Evolutionary conservation across 768 basidiomycete genomes (phyloP).

Genomic region (Mycena haematopus): DNA sequence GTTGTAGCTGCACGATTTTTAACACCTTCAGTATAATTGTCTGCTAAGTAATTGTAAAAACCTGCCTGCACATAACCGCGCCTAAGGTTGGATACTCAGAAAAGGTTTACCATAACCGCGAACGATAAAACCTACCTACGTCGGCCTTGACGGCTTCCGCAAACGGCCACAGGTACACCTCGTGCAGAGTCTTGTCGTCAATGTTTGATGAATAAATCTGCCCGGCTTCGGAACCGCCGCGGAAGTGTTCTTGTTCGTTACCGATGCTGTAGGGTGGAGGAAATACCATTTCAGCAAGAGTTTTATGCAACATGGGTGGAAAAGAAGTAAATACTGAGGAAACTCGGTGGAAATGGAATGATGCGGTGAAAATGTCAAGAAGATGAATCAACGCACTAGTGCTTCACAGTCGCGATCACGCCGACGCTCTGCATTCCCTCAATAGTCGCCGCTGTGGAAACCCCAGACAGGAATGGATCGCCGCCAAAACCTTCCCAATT

Average conservation of each 20-base stretch:
- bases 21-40: no score
- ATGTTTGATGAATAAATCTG: conserved; percentile 41
- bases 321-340: no score
- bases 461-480: conserved; percentile 51
- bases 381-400: conserved; percentile 28
- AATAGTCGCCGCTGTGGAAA: conserved; percentile 46
- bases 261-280: conserved; percentile 23
- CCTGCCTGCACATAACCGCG: no score
- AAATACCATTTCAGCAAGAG: no score
- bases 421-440: conserved; percentile 44
- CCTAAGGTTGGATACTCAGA: no score
- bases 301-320: no score
- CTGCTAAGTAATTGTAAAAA: no score
- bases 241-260: conserved; percentile 36
- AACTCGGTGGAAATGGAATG: no score
- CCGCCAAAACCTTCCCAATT: conserved; percentile 57
- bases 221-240: conserved; percentile 23
- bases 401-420: conserved; percentile 48
- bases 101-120: conserved; percentile 42
- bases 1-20: conserved; percentile 38
- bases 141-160: conserved; percentile 40
- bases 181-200: conserved; percentile 49
- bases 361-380: not conserved
- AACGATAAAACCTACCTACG: no score
- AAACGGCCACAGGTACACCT: conserved; percentile 38